phyloP scores from a whole-genome alignment of 2,329 filamentous ascomycete species.

The Fusarium nematophilum region DNA sequence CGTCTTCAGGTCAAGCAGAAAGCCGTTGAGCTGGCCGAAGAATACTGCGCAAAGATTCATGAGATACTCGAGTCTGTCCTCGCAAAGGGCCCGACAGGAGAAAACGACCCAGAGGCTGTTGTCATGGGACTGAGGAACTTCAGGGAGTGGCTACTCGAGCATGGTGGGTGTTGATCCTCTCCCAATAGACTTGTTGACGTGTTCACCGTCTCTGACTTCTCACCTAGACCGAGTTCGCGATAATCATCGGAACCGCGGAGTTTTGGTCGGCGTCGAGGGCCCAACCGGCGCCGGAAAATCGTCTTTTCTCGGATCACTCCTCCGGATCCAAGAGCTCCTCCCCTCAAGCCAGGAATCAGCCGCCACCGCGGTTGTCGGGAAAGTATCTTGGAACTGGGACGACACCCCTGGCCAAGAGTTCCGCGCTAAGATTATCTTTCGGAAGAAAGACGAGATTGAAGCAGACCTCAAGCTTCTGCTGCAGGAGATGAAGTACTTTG shows the following conservation, averaged over 20 bases:
- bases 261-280: constrained; percentile 28
- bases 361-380: constrained; percentile 43
- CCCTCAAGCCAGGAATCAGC: constrained; percentile 46
- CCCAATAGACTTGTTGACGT: fast-evolving
- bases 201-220: not conserved
- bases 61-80: not conserved
- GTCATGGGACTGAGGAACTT: constrained; percentile 10
- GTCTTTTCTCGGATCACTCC: constrained; percentile 9
- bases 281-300: constrained; percentile 33
- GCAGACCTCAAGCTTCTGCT: constrained; percentile 31
- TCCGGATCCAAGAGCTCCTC: constrained; percentile 38
- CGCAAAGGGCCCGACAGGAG: not conserved
- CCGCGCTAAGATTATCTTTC: constrained; percentile 41
- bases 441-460: constrained; percentile 12
- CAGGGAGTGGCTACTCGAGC: constrained; percentile 1
- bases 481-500: constrained; percentile 4
- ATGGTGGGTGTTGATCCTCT: not conserved
- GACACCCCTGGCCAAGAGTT: constrained; percentile 20
- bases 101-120: not conserved
- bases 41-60: not conserved
- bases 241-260: not conserved
- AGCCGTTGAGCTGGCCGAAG: not conserved
- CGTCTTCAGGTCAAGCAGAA: constrained; percentile 18
- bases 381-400: constrained; percentile 43
- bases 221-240: not conserved